Conservation (phyloP, 1,284 basidiomycete genomes). For the Moniliophthora roreri region DNA sequence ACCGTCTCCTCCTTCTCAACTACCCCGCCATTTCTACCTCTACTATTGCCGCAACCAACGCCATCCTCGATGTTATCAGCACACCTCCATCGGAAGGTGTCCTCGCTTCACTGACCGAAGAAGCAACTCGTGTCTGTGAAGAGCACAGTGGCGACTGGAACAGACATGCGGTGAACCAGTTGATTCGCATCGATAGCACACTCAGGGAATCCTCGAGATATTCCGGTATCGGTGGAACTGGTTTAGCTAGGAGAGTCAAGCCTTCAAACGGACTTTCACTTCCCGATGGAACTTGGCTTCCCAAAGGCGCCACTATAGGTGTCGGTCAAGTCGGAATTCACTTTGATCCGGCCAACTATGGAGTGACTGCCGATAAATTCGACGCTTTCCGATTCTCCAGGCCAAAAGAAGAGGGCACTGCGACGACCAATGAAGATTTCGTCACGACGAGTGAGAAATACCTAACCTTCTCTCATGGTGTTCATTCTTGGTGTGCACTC, state of each 20-base stretch:
- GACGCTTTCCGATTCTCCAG: constrained; percentile 19
- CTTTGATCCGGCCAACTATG: constrained; percentile 29
- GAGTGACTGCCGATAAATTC: constrained; percentile 21
- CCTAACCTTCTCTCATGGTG: constrained; percentile 9
- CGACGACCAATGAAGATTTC: constrained; percentile 15
- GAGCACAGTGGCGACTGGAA: constrained; percentile 18
- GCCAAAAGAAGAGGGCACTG: constrained; percentile 10
- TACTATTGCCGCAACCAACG: constrained; percentile 17
- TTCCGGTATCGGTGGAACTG: constrained; percentile 17
- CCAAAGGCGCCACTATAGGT: constrained; percentile 16
- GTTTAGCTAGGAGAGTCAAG: constrained; percentile 14
- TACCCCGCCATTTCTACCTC: constrained; percentile 15
- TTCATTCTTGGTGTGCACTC: constrained; percentile 15
- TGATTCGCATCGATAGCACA: constrained; percentile 18
- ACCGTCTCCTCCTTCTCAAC: constrained; percentile 15
- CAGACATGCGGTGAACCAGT: constrained; percentile 16
- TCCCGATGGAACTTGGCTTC: constrained; percentile 16
- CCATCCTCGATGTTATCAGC: constrained; percentile 20
- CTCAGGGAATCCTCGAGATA: constrained; percentile 18
- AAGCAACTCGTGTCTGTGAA: constrained; percentile 12
- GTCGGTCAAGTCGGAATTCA: constrained; percentile 18
- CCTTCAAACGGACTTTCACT: constrained; percentile 13
- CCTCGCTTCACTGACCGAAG: constrained; percentile 15
- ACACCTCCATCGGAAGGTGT: constrained; percentile 8
- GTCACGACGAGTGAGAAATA: constrained; percentile 18